These are phyloP conservation scores for Austroboletus niveus DNA, from an alignment of 1,284 basidiomycete species.

Conservation along the genomic window DNA sequence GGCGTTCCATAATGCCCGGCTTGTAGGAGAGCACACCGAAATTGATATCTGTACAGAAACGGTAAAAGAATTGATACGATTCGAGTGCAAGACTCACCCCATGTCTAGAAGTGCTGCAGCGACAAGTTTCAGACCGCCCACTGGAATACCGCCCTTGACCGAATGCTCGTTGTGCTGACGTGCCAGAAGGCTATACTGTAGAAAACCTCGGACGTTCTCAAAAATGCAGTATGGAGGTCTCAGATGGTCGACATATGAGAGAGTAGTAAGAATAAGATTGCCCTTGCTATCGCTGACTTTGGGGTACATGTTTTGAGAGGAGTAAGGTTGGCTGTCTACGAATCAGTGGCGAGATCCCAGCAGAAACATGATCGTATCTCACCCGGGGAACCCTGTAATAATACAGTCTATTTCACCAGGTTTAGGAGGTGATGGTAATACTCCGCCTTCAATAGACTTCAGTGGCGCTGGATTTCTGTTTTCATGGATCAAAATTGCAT, in stretches of 20 bases:
- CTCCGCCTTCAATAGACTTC: slow-evolving; percentile 36
- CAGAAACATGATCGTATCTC: slow-evolving; percentile 1
- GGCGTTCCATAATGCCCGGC: slow-evolving; percentile 74
- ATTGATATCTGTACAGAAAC: slow-evolving; percentile 55
- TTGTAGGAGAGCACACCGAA: slow-evolving; percentile 61
- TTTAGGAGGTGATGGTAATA: slow-evolving; percentile 43
- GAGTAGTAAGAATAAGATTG: slow-evolving; percentile 52
- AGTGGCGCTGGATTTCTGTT: slow-evolving; percentile 39
- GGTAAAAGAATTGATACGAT: background rate
- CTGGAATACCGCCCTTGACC: slow-evolving; percentile 58
- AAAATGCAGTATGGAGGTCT: slow-evolving; percentile 61
- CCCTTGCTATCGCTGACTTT: slow-evolving; percentile 53
- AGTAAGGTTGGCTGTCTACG: slow-evolving; percentile 49
- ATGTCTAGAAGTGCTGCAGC: slow-evolving; percentile 56
- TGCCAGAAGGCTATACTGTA: slow-evolving; percentile 53
- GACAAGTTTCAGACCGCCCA: slow-evolving; percentile 70
- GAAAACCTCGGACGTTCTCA: slow-evolving; percentile 74
- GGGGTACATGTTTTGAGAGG: slow-evolving; percentile 54
- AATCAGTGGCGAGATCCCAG: slow-evolving; percentile 1
- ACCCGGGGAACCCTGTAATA: slow-evolving; percentile 75
- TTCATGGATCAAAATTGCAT: slow-evolving; percentile 48
- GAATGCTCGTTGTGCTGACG: slow-evolving; percentile 45
- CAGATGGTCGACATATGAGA: slow-evolving; percentile 65
- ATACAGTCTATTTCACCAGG: slow-evolving; percentile 59
- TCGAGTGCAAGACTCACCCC: slow-evolving; percentile 42